Conservation (phyloP, 2,329 filamentous ascomycete genomes). For the Alternaria viburni region DNA sequence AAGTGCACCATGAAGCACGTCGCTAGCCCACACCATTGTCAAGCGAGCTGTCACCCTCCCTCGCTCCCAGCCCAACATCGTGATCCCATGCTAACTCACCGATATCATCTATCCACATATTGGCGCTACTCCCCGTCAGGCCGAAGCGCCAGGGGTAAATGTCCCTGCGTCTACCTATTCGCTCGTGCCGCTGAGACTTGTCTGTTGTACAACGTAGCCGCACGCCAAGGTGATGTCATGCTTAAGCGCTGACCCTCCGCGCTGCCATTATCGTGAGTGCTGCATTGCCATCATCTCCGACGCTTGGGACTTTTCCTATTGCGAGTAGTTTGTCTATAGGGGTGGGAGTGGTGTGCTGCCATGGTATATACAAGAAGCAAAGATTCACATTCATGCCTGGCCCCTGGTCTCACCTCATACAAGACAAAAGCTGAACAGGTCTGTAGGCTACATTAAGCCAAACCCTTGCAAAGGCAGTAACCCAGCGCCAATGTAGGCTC, state of each 20-base stretch:
- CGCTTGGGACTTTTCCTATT: background rate
- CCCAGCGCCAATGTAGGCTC: too few relatives aligned
- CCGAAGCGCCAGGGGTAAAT: constrained; percentile 8
- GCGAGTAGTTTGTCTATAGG: background rate
- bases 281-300: background rate
- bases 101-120: constrained; percentile 5
- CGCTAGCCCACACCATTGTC: background rate
- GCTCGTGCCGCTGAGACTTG: constrained; percentile 7
- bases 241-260: constrained; percentile 6
- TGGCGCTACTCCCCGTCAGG: constrained; percentile 1
- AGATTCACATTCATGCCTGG: background rate
- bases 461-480: too few relatives aligned
- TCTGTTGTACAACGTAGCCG: constrained; percentile 1
- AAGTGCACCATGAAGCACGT: background rate
- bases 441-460: too few relatives aligned
- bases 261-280: background rate
- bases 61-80: background rate
- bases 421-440: too few relatives aligned
- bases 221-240: constrained; percentile 17
- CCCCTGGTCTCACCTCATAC: background rate
- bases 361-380: constrained; percentile 3
- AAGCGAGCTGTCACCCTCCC: background rate
- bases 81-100: background rate
- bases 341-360: background rate
- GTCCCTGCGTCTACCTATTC: constrained; percentile 11